A percentile compares a stretch with the other conserved stretches of the same genome.
Conservation (phyloP, 805 yeast genomes). For the Wickerhamiella parazyma region DNA sequence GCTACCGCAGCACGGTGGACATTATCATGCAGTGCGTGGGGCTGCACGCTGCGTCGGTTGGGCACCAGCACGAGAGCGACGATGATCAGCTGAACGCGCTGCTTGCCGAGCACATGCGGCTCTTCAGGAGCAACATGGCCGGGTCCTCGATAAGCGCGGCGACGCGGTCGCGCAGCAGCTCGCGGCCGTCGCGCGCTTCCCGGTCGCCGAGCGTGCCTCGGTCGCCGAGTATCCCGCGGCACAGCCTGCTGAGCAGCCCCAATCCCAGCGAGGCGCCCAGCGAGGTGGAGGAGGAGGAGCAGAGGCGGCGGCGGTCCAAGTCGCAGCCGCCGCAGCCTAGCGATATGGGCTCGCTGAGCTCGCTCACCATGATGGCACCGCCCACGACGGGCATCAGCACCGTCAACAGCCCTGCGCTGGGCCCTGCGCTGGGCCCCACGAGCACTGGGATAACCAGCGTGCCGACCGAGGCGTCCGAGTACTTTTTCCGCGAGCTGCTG, state of each 20-base stretch:
- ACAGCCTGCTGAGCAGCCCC: background rate
- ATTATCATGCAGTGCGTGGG: constrained; percentile 15
- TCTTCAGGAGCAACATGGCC: constrained; percentile 9
- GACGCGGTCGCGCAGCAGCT: constrained; percentile 1
- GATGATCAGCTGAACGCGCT: constrained; percentile 3
- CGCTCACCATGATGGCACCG: background rate
- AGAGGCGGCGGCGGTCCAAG: constrained; percentile 5
- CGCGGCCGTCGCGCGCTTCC: constrained; percentile 3
- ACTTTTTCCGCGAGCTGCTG: constrained; percentile 44
- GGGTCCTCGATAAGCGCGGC: background rate
- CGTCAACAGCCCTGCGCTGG: background rate
- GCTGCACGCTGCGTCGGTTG: constrained; percentile 20
- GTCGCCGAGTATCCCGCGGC: background rate
- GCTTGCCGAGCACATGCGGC: constrained; percentile 11
- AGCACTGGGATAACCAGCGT: constrained; percentile 1
- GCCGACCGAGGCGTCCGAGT: constrained; percentile 25
- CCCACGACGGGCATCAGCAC: background rate
- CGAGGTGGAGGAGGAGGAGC: background rate
- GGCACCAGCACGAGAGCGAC: background rate
- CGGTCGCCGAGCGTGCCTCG: background rate
- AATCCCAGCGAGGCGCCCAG: no score
- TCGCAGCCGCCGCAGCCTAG: constrained; percentile 6
- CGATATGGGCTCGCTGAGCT: background rate
- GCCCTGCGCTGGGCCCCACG: background rate
- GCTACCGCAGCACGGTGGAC: constrained; percentile 2